Evolutionary conservation across 495 filamentous ascomycete genomes (phyloP), one percentile per base, ranked within the genome.

Genomic region (Neurospora sp.): DNA sequence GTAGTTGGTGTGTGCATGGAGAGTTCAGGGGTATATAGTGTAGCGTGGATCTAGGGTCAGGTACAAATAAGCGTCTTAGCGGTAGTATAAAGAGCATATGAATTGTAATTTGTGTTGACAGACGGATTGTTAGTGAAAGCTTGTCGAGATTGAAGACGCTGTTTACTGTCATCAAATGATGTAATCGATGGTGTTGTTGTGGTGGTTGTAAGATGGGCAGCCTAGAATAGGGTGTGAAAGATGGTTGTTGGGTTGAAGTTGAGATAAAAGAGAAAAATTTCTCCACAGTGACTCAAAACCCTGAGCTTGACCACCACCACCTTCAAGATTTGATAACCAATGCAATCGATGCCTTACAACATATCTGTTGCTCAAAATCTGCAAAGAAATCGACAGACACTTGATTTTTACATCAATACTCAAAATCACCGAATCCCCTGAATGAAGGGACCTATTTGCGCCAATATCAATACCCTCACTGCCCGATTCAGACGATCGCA

Each of bases 241-340:
- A 14, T 22, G 68, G 69, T 68, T 27, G 11, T 53, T 22, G 66
- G 14, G 40, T 16, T 53, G 20, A 75, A 73, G 41, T 75, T 74
- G 53, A 74, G 59, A 72, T 68, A 41, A 69, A 72, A 42, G 8
- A 37, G 38, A 42, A 70, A 75, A 74, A 74, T 72, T 77, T 75
- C 44, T 71, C 20, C 53, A 61, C 69, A 41, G 46, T 78, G 73
- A 79, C 74, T 76, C 77, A 76, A 73, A 53, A 53, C 18, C 53
- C 44, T 59, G 44, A 42, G 53, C 72, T 41, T 73, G 12, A 18
- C 16, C 69, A 71, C 38, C 35, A 37, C 22, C 70, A 53, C 27
- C 46, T 22, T 53, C 69, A 35, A 48, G 20, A 39, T 42, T n/a
- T 40, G 31, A 16, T 40, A n/a, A 16, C 4, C 7, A 72, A 7